Conservation (phyloP, 225 moss, liverwort and hornwort genomes). For the Physcomitrium patens region DNA sequence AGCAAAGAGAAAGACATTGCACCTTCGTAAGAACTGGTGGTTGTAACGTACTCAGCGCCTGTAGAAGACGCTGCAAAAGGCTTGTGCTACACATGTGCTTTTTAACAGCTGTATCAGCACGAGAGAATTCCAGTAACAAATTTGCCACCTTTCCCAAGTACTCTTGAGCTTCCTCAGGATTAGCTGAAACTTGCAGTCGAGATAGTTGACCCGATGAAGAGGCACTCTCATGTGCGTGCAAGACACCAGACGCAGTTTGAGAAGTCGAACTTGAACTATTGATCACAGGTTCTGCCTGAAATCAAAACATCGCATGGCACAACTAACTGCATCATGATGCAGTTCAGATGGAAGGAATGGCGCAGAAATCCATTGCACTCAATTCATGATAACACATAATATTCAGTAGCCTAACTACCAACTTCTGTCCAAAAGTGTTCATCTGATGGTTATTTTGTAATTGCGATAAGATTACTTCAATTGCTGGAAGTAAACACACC, state of each 20-base stretch:
- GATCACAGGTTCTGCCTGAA: slow-evolving; percentile 33
- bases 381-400: background rate
- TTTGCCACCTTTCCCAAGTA: slow-evolving; percentile 72
- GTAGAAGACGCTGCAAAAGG: slow-evolving; percentile 70
- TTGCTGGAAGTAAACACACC: slow-evolving; percentile 26
- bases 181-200: slow-evolving; percentile 48
- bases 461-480: background rate
- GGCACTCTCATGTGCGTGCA: slow-evolving; percentile 46
- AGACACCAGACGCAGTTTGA: slow-evolving; percentile 55
- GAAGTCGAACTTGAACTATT: slow-evolving; percentile 49
- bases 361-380: slow-evolving; percentile 6
- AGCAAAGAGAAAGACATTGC: slow-evolving; percentile 12
- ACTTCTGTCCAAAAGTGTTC: background rate
- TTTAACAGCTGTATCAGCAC: slow-evolving; percentile 70
- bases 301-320: slow-evolving; percentile 18
- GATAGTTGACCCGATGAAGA: slow-evolving; percentile 54
- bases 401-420: slow-evolving; percentile 3
- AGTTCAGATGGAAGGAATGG: background rate
- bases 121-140: slow-evolving; percentile 69
- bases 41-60: slow-evolving; percentile 72
- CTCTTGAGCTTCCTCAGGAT: slow-evolving; percentile 58
- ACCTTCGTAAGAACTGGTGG: slow-evolving; percentile 71
- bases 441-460: background rate
- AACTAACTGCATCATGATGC: slow-evolving; percentile 12
- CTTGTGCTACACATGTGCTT: slow-evolving; percentile 70